Base-by-base conservation (phyloP, 805 yeast species). In the Hagleromyces aurorensis region DNA sequence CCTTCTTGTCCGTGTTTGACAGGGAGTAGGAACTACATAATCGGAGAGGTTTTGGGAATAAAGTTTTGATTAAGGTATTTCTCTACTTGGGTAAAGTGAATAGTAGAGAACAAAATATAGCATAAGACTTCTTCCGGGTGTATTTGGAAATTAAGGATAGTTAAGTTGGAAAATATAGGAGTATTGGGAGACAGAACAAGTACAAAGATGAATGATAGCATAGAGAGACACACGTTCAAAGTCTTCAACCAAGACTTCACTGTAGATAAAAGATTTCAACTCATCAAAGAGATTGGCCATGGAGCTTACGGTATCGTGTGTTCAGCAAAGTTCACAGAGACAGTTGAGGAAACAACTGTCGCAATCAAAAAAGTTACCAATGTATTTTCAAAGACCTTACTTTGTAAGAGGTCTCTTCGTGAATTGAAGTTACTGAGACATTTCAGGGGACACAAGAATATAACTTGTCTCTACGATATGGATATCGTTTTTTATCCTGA, bases 291-390 rank as follows among this genome's bases (percentile, higher is more conserved):
- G 46, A 70, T 91, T 21, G 98, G 98, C 4, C 96, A 91, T 47
- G 98, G 98, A 8, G 97, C 98, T 1, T 91, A 91, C 50, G 98
- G 98, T 23, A 78, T 89, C 4, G 98, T 91, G 5, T 89, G 96
- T 50, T 81, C 94, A 1, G 98, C 98, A 11, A 73, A 77, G 44
- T 87, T 86, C 55, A 68, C 74, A 4, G 82, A 75, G 32, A 65
- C 73, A 1, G 71, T 71, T 4, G 83, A 77, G 29, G 89, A 80
- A 25, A 87, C 86, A 5, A 71, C 77, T 8, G 96, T 91, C 17
- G 98, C 98, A 14, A 86, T 91, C 50, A 91, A 91, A 59, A 91
- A 91, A 54, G 89, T 91, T 45, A 89, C 97, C 29, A 91, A 87
- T 61, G 82, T 91, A 31, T 91, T 91, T 61, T 73, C 83, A 38